Evolutionary conservation across 768 basidiomycete species (phyloP), one percentile per base, ranked within the genome.

Genomic region (Candolleomyces aberdarensis): DNA sequence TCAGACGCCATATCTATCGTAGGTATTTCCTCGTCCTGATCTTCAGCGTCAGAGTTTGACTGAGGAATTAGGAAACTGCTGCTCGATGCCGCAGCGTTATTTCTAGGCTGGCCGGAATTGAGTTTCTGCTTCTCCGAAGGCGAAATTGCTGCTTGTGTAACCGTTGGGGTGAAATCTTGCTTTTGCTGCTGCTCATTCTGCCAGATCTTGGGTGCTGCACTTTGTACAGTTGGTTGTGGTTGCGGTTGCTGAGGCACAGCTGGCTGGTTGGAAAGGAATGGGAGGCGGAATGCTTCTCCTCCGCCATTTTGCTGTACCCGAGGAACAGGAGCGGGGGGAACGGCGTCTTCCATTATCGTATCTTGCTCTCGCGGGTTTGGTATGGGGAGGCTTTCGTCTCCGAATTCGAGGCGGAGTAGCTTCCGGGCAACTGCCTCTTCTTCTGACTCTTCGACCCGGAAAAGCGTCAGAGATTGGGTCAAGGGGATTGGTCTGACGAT

Each of bases 1-100:
- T 94, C 92, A 1, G 92, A 93, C 44, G 81, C 85, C 77, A 92
- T 76, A 69, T 93, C 83, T 41, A 95, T 92, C 11, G 78, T 67
- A 3, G 92, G 92, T 78, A 95, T 86, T 50, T 85, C 83, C 62
- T 87, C 87, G 63, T 90, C 88, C n/a, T 82, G 81, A 14, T 91
- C 88, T 3, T 85, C 79, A 39, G 36, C 36, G 36, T 59, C 58
- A 26, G 39, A 41, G 26, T 20, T n/a, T 9, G 51, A 51, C 22
- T 15, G 10, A 49, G 60, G 52, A 29, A 44, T 47, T 17, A 29
- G 43, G 22, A 36, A 36, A 5, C 36, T 36, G 36, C 36, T 36
- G 36, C 36, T 36, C 6, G 36, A 36, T 36, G 36, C 36, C 36
- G 6, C 36, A 36, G 36, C 36, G 36, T 36, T 36, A 11, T 36